Evolutionary conservation across 352 stramenopile species (phyloP).

Genomic region (Globisporangium perplexum): DNA sequence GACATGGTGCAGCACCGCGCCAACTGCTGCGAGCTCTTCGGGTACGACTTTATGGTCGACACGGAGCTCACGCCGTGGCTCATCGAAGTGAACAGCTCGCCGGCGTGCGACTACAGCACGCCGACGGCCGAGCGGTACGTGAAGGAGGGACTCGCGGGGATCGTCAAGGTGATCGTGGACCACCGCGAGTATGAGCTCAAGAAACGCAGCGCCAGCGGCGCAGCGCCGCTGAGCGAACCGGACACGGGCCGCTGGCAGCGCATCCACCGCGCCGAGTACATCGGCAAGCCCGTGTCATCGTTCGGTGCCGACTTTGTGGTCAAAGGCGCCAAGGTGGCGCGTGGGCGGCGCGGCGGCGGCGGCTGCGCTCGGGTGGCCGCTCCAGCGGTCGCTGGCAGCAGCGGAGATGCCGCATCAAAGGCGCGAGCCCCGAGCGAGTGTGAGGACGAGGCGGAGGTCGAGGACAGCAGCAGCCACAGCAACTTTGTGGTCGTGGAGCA

Average conservation of each 20-base stretch:
- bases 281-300: slow-evolving; percentile 59
- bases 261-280: slow-evolving; percentile 55
- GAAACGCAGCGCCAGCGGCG: slow-evolving; percentile 19
- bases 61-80: slow-evolving; percentile 80
- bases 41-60: slow-evolving; percentile 94
- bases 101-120: slow-evolving; percentile 92
- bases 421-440: not conserved
- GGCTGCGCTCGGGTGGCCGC: not conserved
- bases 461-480: too few relatives aligned
- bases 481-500: not conserved
- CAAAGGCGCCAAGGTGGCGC: slow-evolving; percentile 43
- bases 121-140: slow-evolving; percentile 87
- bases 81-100: slow-evolving; percentile 92
- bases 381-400: not conserved
- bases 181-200: slow-evolving; percentile 59
- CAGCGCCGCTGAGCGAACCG: slow-evolving; percentile 24
- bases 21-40: slow-evolving; percentile 91
- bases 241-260: slow-evolving; percentile 57
- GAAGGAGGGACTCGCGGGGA: slow-evolving; percentile 69
- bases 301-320: slow-evolving; percentile 71
- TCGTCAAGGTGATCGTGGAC: slow-evolving; percentile 89
- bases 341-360: slow-evolving; percentile 10
- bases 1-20: slow-evolving; percentile 83
- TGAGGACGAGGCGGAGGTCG: not conserved
- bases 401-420: not conserved